Conservation (phyloP, 208 protist genomes). For the Trypanosoma brucei region DNA sequence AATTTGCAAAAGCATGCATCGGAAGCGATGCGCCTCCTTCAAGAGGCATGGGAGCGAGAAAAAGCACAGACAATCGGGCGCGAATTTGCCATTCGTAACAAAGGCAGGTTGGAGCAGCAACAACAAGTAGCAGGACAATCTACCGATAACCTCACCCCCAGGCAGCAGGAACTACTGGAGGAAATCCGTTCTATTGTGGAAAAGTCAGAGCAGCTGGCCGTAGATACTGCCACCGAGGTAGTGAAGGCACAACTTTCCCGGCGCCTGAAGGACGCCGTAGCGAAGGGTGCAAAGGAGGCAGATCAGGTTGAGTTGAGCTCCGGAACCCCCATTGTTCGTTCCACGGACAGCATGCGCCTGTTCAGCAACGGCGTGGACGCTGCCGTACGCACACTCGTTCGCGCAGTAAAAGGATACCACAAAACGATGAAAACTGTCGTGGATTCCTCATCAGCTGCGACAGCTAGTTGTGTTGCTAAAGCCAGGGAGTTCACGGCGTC, state of each 20-base stretch:
- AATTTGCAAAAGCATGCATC: slow-evolving; percentile 68
- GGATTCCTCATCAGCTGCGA: slow-evolving; percentile 1
- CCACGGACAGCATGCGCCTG: slow-evolving; percentile 46
- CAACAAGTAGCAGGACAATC: slow-evolving; percentile 4
- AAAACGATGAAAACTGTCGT: slow-evolving; percentile 17
- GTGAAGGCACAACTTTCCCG: slow-evolving; percentile 64
- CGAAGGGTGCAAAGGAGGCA: slow-evolving; percentile 54
- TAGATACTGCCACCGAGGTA: slow-evolving; percentile 38
- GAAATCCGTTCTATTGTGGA: slow-evolving; percentile 67
- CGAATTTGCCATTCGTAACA: slow-evolving; percentile 77
- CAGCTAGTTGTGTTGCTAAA: slow-evolving; percentile 6
- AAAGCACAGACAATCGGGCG: slow-evolving; percentile 69
- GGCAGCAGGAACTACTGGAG: slow-evolving; percentile 57
- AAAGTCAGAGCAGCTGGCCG: slow-evolving; percentile 52
- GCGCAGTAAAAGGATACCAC: slow-evolving; percentile 22
- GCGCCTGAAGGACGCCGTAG: slow-evolving; percentile 64
- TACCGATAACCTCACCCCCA: slow-evolving; percentile 11
- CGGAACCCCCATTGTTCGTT: slow-evolving; percentile 38
- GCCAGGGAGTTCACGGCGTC: slow-evolving; percentile 28
- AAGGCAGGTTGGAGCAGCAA: slow-evolving; percentile 37
- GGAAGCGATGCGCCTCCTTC: slow-evolving; percentile 70
- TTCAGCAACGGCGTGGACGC: slow-evolving; percentile 61
- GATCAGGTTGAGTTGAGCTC: slow-evolving; percentile 47
- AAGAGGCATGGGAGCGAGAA: slow-evolving; percentile 65
- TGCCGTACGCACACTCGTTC: slow-evolving; percentile 37